These are phyloP conservation scores for Mortierella sp. DNA, from an alignment of 371 early-diverging fungal species.

Conservation along the genomic window DNA sequence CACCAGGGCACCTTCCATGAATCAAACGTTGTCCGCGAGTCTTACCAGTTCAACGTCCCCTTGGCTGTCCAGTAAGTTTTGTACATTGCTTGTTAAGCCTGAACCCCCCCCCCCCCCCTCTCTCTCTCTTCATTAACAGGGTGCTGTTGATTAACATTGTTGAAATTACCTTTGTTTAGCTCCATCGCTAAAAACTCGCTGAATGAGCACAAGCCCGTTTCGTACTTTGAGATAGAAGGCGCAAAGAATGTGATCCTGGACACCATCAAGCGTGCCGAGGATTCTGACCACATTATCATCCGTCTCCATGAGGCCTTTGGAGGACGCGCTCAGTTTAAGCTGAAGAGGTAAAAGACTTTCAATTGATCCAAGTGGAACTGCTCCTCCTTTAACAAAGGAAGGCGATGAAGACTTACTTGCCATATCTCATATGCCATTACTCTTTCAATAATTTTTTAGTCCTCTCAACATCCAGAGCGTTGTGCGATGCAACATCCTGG, in stretches of 20 bases:
- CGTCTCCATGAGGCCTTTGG: conserved; percentile 95
- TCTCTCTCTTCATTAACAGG: neutral
- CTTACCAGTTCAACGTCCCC: conserved; percentile 91
- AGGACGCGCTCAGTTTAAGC: conserved; percentile 76
- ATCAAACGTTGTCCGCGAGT: conserved; percentile 86
- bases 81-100: neutral
- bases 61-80: conserved; percentile 70
- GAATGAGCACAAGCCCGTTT: conserved; percentile 23
- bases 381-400: neutral
- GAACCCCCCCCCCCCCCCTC: too few relatives aligned
- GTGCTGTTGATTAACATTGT: neutral
- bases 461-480: conserved; percentile 65
- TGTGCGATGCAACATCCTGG: conserved; percentile 82
- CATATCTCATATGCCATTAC: neutral
- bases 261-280: conserved; percentile 91
- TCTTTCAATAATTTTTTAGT: conserved; percentile 23
- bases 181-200: conserved; percentile 18
- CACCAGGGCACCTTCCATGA: conserved; percentile 85
- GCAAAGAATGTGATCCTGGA: conserved; percentile 87
- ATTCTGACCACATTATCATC: conserved; percentile 78
- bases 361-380: neutral
- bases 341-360: conserved; percentile 69
- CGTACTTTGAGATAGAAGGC: conserved; percentile 71
- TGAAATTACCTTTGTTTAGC: neutral
- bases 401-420: neutral